Conservation (phyloP, 2,329 filamentous ascomycete species). For the Xylariaceae sp. region DNA sequence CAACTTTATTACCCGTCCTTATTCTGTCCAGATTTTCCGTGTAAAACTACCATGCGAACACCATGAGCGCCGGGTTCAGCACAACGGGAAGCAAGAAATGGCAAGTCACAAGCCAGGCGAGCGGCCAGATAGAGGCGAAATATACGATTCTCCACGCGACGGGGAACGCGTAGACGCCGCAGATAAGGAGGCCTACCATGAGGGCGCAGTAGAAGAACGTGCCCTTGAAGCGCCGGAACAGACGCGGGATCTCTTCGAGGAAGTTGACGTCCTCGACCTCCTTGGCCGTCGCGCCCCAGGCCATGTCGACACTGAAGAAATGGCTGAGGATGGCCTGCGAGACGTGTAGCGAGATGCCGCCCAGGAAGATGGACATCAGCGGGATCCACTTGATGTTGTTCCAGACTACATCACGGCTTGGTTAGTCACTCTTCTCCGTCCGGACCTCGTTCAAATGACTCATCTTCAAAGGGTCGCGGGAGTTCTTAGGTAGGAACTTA, state of each 20-base stretch:
- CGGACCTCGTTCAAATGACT: neutral
- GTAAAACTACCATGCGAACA: constrained; percentile 58
- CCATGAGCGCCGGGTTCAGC: constrained; percentile 66
- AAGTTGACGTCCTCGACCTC: constrained; percentile 40
- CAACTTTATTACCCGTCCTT: neutral
- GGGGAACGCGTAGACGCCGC: constrained; percentile 35
- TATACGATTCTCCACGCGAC: constrained; percentile 56
- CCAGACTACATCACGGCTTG: constrained; percentile 39
- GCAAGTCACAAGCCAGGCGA: constrained; percentile 52
- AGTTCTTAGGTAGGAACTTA: constrained; percentile 33
- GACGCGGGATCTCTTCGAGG: constrained; percentile 37
- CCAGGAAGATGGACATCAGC: constrained; percentile 46
- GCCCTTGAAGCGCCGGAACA: constrained; percentile 38
- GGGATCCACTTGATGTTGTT: constrained; percentile 58
- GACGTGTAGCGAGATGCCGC: constrained; percentile 47
- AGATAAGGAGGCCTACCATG: constrained; percentile 35
- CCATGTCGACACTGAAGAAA: constrained; percentile 48
- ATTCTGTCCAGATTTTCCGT: neutral
- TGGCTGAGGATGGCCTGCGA: constrained; percentile 45
- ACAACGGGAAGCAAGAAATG: constrained; percentile 63
- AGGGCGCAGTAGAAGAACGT: constrained; percentile 36
- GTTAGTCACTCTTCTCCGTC: constrained; percentile 8
- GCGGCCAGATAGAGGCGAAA: constrained; percentile 63
- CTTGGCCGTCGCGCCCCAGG: constrained; percentile 40
- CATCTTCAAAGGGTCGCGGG: neutral